phyloP scores from a whole-genome alignment of 805 yeast genomes.

The Torulaspora gathmanii region DNA sequence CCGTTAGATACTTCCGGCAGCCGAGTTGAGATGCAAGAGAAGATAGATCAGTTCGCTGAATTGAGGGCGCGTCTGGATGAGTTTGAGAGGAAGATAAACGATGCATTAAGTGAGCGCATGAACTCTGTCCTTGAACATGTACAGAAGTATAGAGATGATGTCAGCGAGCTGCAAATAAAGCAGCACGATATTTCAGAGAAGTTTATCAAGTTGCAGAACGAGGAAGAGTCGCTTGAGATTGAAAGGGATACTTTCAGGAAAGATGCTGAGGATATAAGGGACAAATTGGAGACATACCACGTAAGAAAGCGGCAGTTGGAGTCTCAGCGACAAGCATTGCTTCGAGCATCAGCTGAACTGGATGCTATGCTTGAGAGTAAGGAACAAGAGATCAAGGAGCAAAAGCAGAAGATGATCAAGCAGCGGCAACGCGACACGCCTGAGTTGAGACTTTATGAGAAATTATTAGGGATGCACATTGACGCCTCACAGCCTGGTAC shows the following conservation, averaged over 20 bases:
- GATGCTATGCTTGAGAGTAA: slow-evolving; percentile 31
- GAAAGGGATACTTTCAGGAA: slow-evolving; percentile 26
- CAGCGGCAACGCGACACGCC: slow-evolving; percentile 49
- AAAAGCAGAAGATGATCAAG: slow-evolving; percentile 36
- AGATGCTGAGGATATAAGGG: slow-evolving; percentile 34
- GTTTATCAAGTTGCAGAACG: slow-evolving; percentile 31
- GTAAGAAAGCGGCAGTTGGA: slow-evolving; percentile 37
- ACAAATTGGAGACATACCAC: slow-evolving; percentile 36
- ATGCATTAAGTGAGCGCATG: slow-evolving; percentile 8
- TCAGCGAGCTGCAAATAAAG: slow-evolving; percentile 16
- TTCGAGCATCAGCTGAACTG: slow-evolving; percentile 35
- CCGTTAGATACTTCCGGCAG: neutral
- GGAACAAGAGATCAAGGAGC: slow-evolving; percentile 33
- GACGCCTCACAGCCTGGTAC: slow-evolving; percentile 47
- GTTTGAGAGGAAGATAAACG: slow-evolving; percentile 34
- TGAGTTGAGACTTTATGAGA: slow-evolving; percentile 50
- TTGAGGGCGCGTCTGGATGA: slow-evolving; percentile 26
- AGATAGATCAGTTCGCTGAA: slow-evolving; percentile 11
- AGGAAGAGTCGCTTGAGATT: slow-evolving; percentile 31
- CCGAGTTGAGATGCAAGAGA: slow-evolving; percentile 4
- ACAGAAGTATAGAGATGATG: slow-evolving; percentile 11
- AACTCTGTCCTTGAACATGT: slow-evolving; percentile 22
- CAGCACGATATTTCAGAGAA: slow-evolving; percentile 34
- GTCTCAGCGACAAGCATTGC: slow-evolving; percentile 30
- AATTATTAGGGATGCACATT: slow-evolving; percentile 50